These are phyloP conservation scores for Arthrobotrys iridis DNA, from an alignment of 2,329 filamentous ascomycete genomes.

Conservation along the genomic window DNA sequence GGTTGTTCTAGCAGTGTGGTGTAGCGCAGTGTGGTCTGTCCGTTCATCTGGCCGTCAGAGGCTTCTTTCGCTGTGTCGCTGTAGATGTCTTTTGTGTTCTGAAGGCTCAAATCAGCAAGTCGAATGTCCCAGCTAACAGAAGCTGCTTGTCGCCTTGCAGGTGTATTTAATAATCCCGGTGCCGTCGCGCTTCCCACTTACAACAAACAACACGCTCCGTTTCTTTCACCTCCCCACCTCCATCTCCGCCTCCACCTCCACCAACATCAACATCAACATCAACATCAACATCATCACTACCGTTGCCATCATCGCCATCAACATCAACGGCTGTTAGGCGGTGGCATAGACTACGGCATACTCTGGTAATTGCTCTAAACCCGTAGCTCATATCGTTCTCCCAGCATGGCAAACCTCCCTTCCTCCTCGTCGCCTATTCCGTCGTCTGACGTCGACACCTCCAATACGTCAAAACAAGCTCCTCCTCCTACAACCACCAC, in stretches of 20 bases:
- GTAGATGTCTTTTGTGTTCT: background rate
- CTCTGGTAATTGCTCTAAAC: background rate
- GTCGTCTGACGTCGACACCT: constrained; percentile 18
- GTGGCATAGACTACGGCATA: constrained; percentile 4
- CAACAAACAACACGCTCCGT: constrained; percentile 15
- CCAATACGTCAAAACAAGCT: constrained; percentile 16
- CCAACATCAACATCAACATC: constrained; percentile 16
- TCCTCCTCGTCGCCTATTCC: constrained; percentile 32
- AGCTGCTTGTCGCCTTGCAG: constrained; percentile 46
- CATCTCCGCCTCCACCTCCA: background rate
- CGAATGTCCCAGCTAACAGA: constrained; percentile 17
- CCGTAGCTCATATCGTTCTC: background rate
- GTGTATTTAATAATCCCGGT: constrained; percentile 40
- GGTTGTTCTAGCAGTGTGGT: too few relatives aligned
- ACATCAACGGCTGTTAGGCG: background rate
- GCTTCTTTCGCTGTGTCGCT: background rate
- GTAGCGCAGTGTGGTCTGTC: background rate
- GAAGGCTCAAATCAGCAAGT: too few relatives aligned
- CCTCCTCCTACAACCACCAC: constrained; percentile 21
- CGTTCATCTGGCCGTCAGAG: too few relatives aligned
- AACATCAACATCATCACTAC: background rate
- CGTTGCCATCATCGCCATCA: background rate
- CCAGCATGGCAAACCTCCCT: constrained; percentile 48
- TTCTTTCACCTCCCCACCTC: constrained; percentile 20
- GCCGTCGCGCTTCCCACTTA: constrained; percentile 14